Percentiles rank a stretch among this genome's conserved stretches.
These are phyloP conservation scores for Asclepias syriaca DNA, from an alignment of 257 asterid species.

Conservation along the genomic window DNA sequence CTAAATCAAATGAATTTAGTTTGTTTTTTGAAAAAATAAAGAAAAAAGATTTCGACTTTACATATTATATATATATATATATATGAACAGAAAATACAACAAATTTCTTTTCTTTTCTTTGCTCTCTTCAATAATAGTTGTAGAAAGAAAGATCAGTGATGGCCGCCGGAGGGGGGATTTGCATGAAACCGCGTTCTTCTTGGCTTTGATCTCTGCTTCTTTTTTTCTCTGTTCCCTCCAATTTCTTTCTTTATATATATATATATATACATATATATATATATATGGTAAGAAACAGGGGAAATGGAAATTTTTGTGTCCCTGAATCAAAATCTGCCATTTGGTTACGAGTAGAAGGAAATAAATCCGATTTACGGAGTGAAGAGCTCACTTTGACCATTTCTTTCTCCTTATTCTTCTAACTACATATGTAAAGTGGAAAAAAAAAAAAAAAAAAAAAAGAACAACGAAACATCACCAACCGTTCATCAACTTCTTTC, in stretches of 20 bases:
- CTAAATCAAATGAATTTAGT: no score
- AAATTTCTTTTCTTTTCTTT: no score
- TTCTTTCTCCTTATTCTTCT: slow-evolving; percentile 39
- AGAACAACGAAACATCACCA: background rate
- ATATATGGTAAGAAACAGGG: no score
- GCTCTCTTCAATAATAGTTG: no score
- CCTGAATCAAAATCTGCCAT: background rate
- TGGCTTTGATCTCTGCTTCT: background rate
- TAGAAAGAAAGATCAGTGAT: no score
- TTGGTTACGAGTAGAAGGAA: no score
- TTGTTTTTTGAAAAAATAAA: no score
- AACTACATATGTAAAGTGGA: slow-evolving; percentile 3
- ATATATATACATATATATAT: no score
- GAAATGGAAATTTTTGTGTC: background rate
- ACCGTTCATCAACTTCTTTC: background rate
- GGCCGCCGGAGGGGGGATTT: no score
- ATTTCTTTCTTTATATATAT: background rate
- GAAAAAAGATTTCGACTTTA: no score
- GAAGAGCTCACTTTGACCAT: slow-evolving; percentile 28
- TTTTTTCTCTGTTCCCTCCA: background rate
- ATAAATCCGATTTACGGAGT: background rate
- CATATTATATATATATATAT: no score
- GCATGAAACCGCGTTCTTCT: background rate
- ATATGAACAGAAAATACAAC: no score
- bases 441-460: background rate